A percentile compares a stretch with the other conserved stretches of the same genome.
Evolutionary conservation across 768 basidiomycete genomes (phyloP).

Genomic region (Boletus rubroflammeus): DNA sequence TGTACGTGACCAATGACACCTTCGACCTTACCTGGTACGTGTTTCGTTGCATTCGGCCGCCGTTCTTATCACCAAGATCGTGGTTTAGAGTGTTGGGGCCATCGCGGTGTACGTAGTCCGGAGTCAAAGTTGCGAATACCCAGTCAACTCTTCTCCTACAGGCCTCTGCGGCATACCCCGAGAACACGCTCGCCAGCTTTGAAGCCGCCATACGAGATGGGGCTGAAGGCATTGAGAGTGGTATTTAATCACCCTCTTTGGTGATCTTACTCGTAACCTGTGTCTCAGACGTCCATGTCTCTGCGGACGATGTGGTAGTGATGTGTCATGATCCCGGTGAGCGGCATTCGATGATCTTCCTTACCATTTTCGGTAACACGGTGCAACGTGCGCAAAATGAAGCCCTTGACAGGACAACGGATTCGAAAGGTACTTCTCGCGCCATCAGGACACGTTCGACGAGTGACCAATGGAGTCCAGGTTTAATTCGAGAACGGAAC

Average conservation of each 20-base stretch:
- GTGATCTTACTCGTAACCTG: slow-evolving; percentile 47
- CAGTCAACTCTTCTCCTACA: slow-evolving; percentile 31
- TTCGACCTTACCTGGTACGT: slow-evolving; percentile 28
- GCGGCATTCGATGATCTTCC: slow-evolving; percentile 21
- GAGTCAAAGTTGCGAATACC: slow-evolving; percentile 19
- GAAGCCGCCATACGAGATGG: slow-evolving; percentile 93
- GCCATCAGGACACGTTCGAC: slow-evolving; percentile 24
- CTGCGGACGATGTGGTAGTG: slow-evolving; percentile 78
- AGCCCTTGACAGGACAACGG: slow-evolving; percentile 80
- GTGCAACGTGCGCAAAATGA: slow-evolving; percentile 23
- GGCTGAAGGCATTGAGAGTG: slow-evolving; percentile 95
- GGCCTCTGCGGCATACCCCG: slow-evolving; percentile 85
- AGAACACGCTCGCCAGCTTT: slow-evolving; percentile 95
- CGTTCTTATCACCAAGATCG: neutral
- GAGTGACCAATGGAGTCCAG: slow-evolving; percentile 35
- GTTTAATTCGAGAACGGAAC: slow-evolving; percentile 61
- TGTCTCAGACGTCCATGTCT: slow-evolving; percentile 89
- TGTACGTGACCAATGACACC: slow-evolving; percentile 20
- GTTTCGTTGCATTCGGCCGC: neutral
- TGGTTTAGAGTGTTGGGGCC: slow-evolving; percentile 72
- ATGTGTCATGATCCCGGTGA: slow-evolving; percentile 95
- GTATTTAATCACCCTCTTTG: slow-evolving; percentile 54
- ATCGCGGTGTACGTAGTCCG: slow-evolving; percentile 56
- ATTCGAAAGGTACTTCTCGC: slow-evolving; percentile 51
- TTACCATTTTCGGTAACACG: slow-evolving; percentile 21